phyloP scores from a whole-genome alignment of 2,329 filamentous ascomycete species.

The Ophiostoma pallidulum region DNA sequence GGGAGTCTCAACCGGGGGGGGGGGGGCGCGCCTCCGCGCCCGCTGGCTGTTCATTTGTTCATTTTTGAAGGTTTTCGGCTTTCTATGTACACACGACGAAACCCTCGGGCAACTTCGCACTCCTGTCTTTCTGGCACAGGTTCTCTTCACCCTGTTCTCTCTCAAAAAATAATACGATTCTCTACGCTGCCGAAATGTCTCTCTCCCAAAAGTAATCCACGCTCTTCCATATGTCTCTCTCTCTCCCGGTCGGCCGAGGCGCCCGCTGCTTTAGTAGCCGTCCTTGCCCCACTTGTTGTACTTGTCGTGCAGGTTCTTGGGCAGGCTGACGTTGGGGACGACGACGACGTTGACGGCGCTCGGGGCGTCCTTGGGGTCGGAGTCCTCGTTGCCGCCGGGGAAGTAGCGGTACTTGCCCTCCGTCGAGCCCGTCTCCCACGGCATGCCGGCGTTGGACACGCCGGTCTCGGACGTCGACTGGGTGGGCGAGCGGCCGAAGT shows the following conservation, averaged over 20 bases:
- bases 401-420: conserved; percentile 68
- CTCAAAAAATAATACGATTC: too few species aligned
- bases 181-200: too few species aligned
- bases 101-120: too few species aligned
- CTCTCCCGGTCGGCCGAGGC: conserved; percentile 16
- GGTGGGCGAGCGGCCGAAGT: conserved; percentile 81
- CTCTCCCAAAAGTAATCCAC: background rate
- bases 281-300: conserved; percentile 99
- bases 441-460: conserved; percentile 70
- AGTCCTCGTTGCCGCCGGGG: conserved; percentile 71
- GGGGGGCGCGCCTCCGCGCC: too few species aligned
- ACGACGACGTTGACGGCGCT: conserved; percentile 93
- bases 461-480: conserved; percentile 69
- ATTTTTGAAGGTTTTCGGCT: too few species aligned
- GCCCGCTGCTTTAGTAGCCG: conserved; percentile 50
- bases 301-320: conserved; percentile 87
- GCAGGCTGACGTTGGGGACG: conserved; percentile 84
- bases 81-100: too few species aligned
- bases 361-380: conserved; percentile 76
- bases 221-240: background rate
- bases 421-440: conserved; percentile 67
- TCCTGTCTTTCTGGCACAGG: too few species aligned
- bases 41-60: too few species aligned
- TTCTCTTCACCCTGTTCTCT: too few species aligned
- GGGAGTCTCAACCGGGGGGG: too few species aligned